Base-by-base conservation (phyloP, 768 basidiomycete genomes). In the Termitomyces heimii region DNA sequence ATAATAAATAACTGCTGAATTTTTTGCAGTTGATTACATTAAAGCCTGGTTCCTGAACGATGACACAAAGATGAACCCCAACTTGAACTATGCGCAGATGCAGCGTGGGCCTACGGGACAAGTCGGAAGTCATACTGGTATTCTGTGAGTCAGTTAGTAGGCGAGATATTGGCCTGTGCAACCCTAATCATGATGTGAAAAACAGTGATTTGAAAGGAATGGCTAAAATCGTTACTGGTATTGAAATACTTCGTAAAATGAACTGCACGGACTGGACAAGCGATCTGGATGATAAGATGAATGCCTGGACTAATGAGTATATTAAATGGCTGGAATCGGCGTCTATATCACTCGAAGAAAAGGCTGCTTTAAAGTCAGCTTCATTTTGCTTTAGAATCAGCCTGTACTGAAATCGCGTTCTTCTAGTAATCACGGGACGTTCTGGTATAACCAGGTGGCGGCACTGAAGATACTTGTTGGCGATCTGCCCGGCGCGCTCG, bases 341-440 rank as follows among this genome's bases (percentile, higher is more conserved):
- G 22, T 57, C 68, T 2, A 71, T 82, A 46, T 81, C 80, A 5
- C 63, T 81, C 3, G 70, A 78, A 49, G 83, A 84, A 57, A 68
- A 68, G 18, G 58, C 62, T 2, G 73, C 82, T 1, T 58, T 65
- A 18, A 87, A 87, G 85, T 86, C 69, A 53, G 74, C 65, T 28
- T 40, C 24, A 37, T n/a, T 12, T 26, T 12, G 43, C 32, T 16
- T 22, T 7, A n/a, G 4, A 18, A 35, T 31, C 8, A 6, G 35
- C 35, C 9, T 26, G 50, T 18, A 3, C 26, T 3, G n/a, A 40
- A n/a, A 39, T 28, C 1, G 4, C 37, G 0, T 20, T 51, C 13
- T 42, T 44, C 5, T 61, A 88, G 85, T 63, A 88, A 88, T 61
- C 86, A 87, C 61, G 85, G 83, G 32, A 74, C 81, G 0, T 88